Evolutionary conservation across 805 yeast species (phyloP), one percentile per base, ranked within the genome.

Genomic region (Candida chilensis): DNA sequence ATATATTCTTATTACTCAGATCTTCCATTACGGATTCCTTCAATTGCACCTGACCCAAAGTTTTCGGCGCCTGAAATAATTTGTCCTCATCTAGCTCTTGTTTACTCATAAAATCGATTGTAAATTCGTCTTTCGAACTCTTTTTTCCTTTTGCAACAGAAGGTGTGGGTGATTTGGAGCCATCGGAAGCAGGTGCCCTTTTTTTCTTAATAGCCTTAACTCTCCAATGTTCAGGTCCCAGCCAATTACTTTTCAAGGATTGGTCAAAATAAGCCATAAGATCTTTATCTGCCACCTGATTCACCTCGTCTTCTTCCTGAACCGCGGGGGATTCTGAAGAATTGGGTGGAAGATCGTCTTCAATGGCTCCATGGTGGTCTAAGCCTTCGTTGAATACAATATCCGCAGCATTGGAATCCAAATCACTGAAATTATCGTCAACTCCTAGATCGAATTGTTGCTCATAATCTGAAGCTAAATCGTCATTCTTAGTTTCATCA

Each of bases 141-240:
- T 2, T n/a, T 17, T 12, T 35, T 64, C 52, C 50, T 67, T 55
- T 37, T 49, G 22, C 29, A 24, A 21, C 19, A 14, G 29, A 34
- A 10, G 11, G 24, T 6, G 28, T 22, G 12, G 27, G 28, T 5
- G 22, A 13, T 16, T 20, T 16, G 17, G 24, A 32, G 4, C 18
- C 29, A 7, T 25, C 38, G 14, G 29, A 27, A 24, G 17, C 16
- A 20, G 26, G 30, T 12, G 29, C 19, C 9, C 32, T 31, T 18
- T 24, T 40, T 39, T 64, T 64, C 42, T 74, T 78, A 28, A 79
- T 51, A 10, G 74, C 69, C 25, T 69, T 60, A 8, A 90, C 80
- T 52, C 81, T 82, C 96, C 96, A 90, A 54, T 85, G 94, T 39
- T 84, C 90, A 10, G 90, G 82, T 6, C 96, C 96, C 17, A 94